Percentiles rank a stretch among this genome's conserved stretches.
Conservation (phyloP, 768 basidiomycete species). For the Auriscalpium orientale region DNA sequence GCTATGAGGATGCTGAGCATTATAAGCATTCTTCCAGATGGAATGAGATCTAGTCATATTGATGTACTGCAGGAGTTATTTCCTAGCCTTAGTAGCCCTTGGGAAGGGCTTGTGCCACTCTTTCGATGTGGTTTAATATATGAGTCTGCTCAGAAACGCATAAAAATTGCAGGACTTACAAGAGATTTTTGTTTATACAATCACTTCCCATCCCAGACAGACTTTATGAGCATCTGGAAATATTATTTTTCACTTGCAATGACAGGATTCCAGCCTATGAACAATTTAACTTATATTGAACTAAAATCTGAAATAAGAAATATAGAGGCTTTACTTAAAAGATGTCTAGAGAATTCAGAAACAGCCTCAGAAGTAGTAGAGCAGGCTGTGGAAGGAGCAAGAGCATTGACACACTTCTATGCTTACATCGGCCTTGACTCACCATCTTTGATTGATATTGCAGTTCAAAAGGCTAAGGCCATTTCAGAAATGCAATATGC, state of each 20-base stretch:
- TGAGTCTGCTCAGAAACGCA: neutral
- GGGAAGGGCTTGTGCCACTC: neutral
- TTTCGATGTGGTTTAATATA: neutral
- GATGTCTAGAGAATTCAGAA: no score
- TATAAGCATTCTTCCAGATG: slow-evolving; percentile 1
- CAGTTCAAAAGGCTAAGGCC: neutral
- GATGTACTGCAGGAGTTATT: neutral
- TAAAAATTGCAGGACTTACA: neutral
- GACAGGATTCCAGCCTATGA: neutral
- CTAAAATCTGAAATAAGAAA: neutral
- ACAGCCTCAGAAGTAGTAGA: no score
- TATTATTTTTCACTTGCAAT: neutral
- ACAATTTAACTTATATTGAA: neutral
- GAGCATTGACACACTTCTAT: no score
- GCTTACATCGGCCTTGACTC: neutral
- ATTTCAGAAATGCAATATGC: neutral
- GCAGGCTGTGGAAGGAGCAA: no score
- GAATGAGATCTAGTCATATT: neutral
- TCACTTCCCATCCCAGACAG: neutral
- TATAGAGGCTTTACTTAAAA: neutral
- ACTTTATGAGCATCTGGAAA: neutral
- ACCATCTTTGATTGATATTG: neutral
- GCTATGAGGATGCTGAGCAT: neutral
- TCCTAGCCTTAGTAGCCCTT: neutral
- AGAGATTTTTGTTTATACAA: neutral